phyloP scores from a whole-genome alignment of 495 filamentous ascomycete genomes.

The Chaetomium fimeti region DNA sequence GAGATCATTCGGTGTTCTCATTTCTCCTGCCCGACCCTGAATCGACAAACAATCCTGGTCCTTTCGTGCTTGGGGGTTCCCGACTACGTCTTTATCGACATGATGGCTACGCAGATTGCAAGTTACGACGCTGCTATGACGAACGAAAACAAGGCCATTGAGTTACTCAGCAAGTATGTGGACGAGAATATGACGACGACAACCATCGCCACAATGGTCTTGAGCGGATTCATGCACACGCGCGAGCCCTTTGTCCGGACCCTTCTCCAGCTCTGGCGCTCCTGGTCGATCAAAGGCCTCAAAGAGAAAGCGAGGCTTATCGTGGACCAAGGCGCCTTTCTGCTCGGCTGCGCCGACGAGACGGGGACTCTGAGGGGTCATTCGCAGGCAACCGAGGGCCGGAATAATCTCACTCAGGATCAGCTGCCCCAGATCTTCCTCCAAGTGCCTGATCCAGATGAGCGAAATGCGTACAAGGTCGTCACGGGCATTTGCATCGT shows the following conservation, averaged over 20 bases:
- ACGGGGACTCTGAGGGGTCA: conserved; percentile 72
- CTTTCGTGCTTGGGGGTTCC: conserved; percentile 73
- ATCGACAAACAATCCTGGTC: conserved; percentile 84
- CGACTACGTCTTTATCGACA: conserved; percentile 63
- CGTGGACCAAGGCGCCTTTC: conserved; percentile 77
- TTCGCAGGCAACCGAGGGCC: conserved; percentile 24
- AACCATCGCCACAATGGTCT: conserved; percentile 68
- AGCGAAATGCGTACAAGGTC: conserved; percentile 55
- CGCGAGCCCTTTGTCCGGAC: conserved; percentile 80
- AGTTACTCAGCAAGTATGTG: conserved; percentile 67
- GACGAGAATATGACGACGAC: conserved; percentile 83
- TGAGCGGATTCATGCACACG: conserved; percentile 71
- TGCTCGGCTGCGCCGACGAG: conserved; percentile 90
- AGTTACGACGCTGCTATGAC: conserved; percentile 66
- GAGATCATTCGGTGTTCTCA: conserved; percentile 83
- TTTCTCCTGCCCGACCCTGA: conserved; percentile 72
- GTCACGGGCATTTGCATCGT: conserved; percentile 79
- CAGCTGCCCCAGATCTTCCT: conserved; percentile 84
- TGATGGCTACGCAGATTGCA: conserved; percentile 62
- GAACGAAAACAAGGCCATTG: conserved; percentile 59
- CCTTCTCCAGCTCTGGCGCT: conserved; percentile 70
- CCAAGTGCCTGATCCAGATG: conserved; percentile 61
- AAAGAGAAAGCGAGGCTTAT: conserved; percentile 90
- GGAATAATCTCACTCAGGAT: conserved; percentile 40
- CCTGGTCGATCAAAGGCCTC: conserved; percentile 78